phyloP scores from a whole-genome alignment of 2,329 filamentous ascomycete species.

The Parafenestella ontariensis region DNA sequence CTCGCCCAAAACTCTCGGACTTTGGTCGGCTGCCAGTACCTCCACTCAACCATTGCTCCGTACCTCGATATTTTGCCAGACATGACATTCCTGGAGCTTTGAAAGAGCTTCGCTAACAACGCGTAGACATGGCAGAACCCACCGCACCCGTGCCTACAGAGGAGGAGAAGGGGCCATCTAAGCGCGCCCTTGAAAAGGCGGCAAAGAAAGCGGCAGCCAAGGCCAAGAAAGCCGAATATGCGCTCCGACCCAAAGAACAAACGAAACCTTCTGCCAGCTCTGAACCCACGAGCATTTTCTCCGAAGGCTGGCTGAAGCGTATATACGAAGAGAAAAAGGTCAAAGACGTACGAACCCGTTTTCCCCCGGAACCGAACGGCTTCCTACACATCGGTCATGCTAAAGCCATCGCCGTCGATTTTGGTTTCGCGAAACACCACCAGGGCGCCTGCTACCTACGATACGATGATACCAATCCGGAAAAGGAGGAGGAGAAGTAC shows the following conservation, averaged over 20 bases:
- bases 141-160: constrained; percentile 28
- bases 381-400: constrained; percentile 93
- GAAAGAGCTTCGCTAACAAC: neutral
- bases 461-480: constrained; percentile 95
- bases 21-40: neutral
- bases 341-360: constrained; percentile 55
- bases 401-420: constrained; percentile 96
- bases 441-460: constrained; percentile 78
- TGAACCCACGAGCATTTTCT: constrained; percentile 52
- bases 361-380: constrained; percentile 77
- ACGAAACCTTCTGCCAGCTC: constrained; percentile 36
- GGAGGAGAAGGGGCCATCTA: constrained; percentile 52
- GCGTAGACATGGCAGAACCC: constrained; percentile 32
- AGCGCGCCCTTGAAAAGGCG: constrained; percentile 58
- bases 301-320: constrained; percentile 58
- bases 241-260: constrained; percentile 51
- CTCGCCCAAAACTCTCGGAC: neutral
- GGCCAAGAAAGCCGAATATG: constrained; percentile 53
- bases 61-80: neutral
- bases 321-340: constrained; percentile 60
- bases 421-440: constrained; percentile 88
- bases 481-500: constrained; percentile 88
- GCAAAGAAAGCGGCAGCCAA: constrained; percentile 58
- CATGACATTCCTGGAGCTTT: neutral
- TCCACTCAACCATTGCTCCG: neutral